Base-by-base conservation (phyloP, 371 early-diverging fungal genomes). In the Synchytrium microbalum region DNA sequence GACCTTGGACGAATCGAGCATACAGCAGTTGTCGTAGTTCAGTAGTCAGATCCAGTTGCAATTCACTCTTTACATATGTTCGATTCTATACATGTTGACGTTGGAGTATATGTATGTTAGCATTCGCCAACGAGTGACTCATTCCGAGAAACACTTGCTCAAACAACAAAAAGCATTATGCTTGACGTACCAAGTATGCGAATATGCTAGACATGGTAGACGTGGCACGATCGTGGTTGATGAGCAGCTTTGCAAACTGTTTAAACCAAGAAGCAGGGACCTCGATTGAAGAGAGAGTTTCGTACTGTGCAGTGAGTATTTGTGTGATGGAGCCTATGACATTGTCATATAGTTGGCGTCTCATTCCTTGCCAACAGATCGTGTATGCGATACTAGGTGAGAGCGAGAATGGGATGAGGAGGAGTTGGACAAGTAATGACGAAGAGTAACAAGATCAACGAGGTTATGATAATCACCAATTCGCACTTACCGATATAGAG, bases 101-200 rank as follows among this genome's bases (percentile, higher is more conserved):
- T n/a, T 13, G 51, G n/a, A 51, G n/a, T n/a, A 13, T 14, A 51
- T 14, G 13, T 14, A 51, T n/a, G 51, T 51, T n/a, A 14, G 13
- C 51, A 51, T n/a, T 14, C n/a, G 51, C 13, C n/a, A 14, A n/a
- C n/a, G 51, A n/a, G n/a, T 51, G 51, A 13, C 51, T 51, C n/a
- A 14, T n/a, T 14, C n/a, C 13, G 14, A 51, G n/a, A 51, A 51
- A 51, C 51, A 51, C 51, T 51, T 14, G n/a, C 13, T n/a, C 51
- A 13, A n/a, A 14, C 14, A 51, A 51, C 51, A 14, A n/a, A n/a
- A 51, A n/a, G n/a, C 51, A n/a, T 14, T 13, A 51, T 51, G n/a
- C n/a, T 14, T n/a, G n/a, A 51, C 51, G 14, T 51, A 51, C 51
- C 51, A 51, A n/a, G n/a, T 51, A 51, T 51, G 51, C 51, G n/a